Conservation (phyloP, 2,329 filamentous ascomycete genomes). For the Phialophora expanda region DNA sequence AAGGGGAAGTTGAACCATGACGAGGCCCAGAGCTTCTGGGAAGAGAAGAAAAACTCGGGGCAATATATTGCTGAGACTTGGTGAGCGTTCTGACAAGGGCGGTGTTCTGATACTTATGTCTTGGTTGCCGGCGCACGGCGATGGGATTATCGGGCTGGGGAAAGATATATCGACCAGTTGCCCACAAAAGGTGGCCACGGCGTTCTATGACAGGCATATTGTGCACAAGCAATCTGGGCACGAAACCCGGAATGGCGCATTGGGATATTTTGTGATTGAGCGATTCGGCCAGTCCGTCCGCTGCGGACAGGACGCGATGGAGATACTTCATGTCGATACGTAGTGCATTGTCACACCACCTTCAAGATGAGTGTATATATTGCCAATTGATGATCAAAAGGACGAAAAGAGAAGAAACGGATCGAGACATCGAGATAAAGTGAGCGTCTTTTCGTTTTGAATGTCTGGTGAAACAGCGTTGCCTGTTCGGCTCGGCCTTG, state of each 20-base stretch:
- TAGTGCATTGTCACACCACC: neutral
- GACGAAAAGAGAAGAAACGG: neutral
- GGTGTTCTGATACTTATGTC: neutral
- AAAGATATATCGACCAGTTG: neutral
- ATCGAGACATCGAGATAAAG: neutral
- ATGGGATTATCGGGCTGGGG: neutral
- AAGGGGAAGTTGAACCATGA: constrained; percentile 85
- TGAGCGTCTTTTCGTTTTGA: neutral
- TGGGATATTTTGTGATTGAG: neutral
- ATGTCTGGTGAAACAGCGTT: neutral
- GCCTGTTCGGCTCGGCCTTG: neutral
- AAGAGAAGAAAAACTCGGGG: constrained; percentile 85
- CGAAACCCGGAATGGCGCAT: neutral
- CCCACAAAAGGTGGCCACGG: neutral
- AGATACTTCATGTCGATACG: neutral
- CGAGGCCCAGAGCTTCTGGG: constrained; percentile 87
- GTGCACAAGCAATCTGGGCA: constrained; percentile 1
- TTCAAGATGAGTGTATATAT: neutral
- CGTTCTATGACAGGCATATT: neutral
- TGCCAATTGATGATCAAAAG: neutral
- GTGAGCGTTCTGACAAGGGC: constrained; percentile 22
- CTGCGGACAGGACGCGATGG: neutral
- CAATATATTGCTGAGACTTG: constrained; percentile 82
- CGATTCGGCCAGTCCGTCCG: no score
- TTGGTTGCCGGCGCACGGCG: neutral